phyloP scores from a whole-genome alignment of 441 rosid species.

The Raphanus hybrid region DNA sequence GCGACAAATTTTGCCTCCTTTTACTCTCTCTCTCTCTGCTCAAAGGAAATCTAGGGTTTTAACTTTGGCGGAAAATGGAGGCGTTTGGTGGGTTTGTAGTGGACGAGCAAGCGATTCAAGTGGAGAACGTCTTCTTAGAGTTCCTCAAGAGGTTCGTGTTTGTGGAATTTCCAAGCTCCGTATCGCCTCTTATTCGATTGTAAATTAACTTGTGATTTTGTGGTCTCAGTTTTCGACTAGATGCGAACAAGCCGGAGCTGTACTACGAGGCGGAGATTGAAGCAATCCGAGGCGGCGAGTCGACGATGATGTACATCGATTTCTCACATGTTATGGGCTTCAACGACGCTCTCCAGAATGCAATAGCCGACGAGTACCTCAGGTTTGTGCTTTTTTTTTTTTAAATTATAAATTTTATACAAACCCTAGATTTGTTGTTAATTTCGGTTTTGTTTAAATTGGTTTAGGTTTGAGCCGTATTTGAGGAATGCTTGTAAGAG shows the following conservation, averaged over 20 bases:
- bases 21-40: background rate
- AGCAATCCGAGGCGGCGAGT: conserved; percentile 71
- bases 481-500: conserved; percentile 91
- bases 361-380: conserved; percentile 81
- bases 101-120: conserved; percentile 82
- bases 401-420: too few relatives aligned
- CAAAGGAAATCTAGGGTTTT: conserved; percentile 30
- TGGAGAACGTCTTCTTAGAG: conserved; percentile 87
- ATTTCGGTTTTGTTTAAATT: background rate
- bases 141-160: conserved; percentile 74
- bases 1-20: background rate
- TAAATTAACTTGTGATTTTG: background rate
- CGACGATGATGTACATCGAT: conserved; percentile 85
- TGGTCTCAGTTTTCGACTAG: conserved; percentile 58
- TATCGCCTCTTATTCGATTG: background rate
- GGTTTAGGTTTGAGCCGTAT: conserved; percentile 74
- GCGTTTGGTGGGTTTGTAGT: conserved; percentile 70
- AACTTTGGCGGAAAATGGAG: conserved; percentile 54
- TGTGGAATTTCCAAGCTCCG: too few relatives aligned
- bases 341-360: conserved; percentile 82
- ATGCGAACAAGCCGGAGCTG: conserved; percentile 52
- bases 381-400: conserved; percentile 47
- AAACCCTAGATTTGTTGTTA: conserved; percentile 30
- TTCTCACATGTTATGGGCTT: conserved; percentile 88
- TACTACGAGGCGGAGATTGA: conserved; percentile 81